Evolutionary conservation across 2,329 filamentous ascomycete genomes (phyloP).

Genomic region (Sarocladium kiliense): DNA sequence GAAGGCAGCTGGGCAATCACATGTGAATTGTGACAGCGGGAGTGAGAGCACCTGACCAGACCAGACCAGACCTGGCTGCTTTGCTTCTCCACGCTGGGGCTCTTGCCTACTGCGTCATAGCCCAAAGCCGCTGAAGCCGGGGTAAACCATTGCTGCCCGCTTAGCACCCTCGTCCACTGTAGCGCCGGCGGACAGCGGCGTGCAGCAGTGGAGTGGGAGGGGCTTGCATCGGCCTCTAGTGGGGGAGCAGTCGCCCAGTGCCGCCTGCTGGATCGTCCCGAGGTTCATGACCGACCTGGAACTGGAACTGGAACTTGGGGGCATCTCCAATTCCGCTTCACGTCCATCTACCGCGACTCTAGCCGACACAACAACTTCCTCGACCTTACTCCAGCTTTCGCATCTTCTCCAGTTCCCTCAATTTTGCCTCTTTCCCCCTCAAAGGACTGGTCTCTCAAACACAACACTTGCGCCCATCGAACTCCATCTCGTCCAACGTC

Average conservation of each 20-base stretch:
- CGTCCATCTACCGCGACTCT: conserved; percentile 1
- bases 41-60: background rate
- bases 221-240: too few species aligned
- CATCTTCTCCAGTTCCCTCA: too few species aligned
- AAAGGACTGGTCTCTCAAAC: too few species aligned
- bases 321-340: conserved; percentile 3
- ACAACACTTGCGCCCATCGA: too few species aligned
- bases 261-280: background rate
- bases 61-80: background rate
- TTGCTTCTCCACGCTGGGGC: background rate
- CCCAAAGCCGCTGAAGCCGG: background rate
- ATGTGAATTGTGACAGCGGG: background rate
- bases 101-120: background rate
- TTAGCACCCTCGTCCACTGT: background rate
- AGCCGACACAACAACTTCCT: background rate
- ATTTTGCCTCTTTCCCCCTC: too few species aligned
- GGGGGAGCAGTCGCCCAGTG: background rate
- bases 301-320: background rate
- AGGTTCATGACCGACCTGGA: background rate
- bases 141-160: background rate
- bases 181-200: background rate
- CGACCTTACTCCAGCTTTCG: background rate
- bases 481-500: too few species aligned
- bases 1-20: background rate
- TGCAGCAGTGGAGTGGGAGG: background rate